Evolutionary conservation across 2,329 filamentous ascomycete species (phyloP).

Genomic region (Didymella segeticola): DNA sequence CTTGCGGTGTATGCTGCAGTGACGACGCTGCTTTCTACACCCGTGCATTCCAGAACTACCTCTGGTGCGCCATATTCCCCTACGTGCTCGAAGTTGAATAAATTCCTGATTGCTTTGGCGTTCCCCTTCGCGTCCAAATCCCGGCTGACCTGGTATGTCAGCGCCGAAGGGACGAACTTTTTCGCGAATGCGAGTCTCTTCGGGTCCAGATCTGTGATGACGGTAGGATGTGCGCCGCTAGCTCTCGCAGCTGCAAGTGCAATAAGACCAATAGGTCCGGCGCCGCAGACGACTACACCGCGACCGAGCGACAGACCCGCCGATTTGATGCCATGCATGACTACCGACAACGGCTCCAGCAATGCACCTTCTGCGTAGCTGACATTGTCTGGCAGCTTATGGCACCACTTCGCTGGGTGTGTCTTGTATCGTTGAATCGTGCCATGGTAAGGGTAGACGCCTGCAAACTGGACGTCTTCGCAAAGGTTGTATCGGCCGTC

Average conservation of each 20-base stretch:
- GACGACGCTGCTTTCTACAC: constrained; percentile 67
- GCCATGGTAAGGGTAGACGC: constrained; percentile 67
- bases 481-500: constrained; percentile 70
- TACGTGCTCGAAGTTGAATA: constrained; percentile 56
- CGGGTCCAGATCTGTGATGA: constrained; percentile 68
- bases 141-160: constrained; percentile 62
- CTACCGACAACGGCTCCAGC: constrained; percentile 69
- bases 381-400: constrained; percentile 61
- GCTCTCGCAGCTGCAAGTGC: constrained; percentile 66
- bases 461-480: constrained; percentile 66
- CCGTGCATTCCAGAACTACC: constrained; percentile 70
- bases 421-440: constrained; percentile 68
- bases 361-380: constrained; percentile 67
- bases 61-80: constrained; percentile 64
- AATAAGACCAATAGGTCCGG: constrained; percentile 70
- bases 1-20: constrained; percentile 65
- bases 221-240: constrained; percentile 68
- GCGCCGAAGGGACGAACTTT: constrained; percentile 61
- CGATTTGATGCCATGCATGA: constrained; percentile 65
- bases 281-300: constrained; percentile 60
- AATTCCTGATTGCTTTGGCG: constrained; percentile 58
- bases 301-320: constrained; percentile 62
- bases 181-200: constrained; percentile 64
- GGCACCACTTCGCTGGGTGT: constrained; percentile 64
- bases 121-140: constrained; percentile 57